Evolutionary conservation across 805 yeast species (phyloP).

Genomic region (Starmerella stellata): DNA sequence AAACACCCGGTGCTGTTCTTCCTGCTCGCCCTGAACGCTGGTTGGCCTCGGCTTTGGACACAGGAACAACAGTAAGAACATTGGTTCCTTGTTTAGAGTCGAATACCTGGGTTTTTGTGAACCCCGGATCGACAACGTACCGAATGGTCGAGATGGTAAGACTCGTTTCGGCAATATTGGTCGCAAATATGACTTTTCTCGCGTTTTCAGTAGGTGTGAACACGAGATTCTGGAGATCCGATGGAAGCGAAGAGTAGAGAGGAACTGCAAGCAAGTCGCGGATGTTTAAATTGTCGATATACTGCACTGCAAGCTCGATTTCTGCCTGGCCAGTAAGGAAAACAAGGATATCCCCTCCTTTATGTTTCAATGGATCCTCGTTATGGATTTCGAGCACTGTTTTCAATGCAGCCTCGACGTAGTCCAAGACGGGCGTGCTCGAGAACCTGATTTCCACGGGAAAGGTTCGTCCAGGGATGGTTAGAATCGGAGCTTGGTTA

Average conservation of each 20-base stretch:
- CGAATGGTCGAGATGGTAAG: conserved; percentile 91
- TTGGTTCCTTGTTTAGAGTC: conserved; percentile 83
- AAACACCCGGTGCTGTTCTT: conserved; percentile 90
- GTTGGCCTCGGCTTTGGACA: conserved; percentile 87
- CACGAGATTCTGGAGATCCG: conserved; percentile 60
- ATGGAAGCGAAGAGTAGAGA: conserved; percentile 78
- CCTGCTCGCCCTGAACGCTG: conserved; percentile 98
- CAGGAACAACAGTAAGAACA: conserved; percentile 65
- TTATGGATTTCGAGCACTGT: conserved; percentile 76
- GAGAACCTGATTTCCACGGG: conserved; percentile 81
- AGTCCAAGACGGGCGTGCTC: conserved; percentile 75
- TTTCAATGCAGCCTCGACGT: conserved; percentile 71
- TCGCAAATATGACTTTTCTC: conserved; percentile 80
- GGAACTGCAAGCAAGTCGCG: conserved; percentile 55
- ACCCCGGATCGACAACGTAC: conserved; percentile 88
- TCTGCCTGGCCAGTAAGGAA: conserved; percentile 95
- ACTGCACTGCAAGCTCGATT: conserved; percentile 70
- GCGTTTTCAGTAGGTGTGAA: conserved; percentile 55
- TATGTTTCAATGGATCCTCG: conserved; percentile 32
- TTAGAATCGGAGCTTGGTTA: conserved; percentile 65
- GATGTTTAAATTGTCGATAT: conserved; percentile 35
- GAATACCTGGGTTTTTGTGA: conserved; percentile 77
- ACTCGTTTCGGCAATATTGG: conserved; percentile 95
- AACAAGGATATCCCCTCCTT: conserved; percentile 68
- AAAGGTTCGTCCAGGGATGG: conserved; percentile 81